phyloP scores from a whole-genome alignment of 345 rosid species.

The Sisymbrium irio region DNA sequence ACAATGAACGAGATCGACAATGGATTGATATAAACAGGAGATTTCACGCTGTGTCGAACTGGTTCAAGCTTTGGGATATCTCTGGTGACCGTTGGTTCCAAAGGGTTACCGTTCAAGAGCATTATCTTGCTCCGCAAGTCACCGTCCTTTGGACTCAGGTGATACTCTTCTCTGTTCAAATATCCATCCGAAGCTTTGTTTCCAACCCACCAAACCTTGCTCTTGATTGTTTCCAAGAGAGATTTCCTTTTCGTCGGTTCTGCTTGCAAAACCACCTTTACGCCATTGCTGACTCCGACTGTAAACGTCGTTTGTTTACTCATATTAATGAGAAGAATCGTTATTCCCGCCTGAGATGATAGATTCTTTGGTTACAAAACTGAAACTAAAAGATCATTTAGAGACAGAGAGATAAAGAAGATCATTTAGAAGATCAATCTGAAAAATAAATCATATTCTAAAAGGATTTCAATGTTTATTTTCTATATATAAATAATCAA shows the following conservation, averaged over 20 bases:
- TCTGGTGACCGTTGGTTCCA: conserved; percentile 48
- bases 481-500: too few relatives aligned
- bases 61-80: conserved; percentile 67
- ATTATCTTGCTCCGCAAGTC: conserved; percentile 61
- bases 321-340: conserved; percentile 79
- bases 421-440: too few relatives aligned
- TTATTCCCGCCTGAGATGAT: conserved; percentile 65
- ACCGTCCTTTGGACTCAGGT: conserved; percentile 70
- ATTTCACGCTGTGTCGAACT: conserved; percentile 37
- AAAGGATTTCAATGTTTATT: too few relatives aligned
- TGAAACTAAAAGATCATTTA: conserved; percentile 12
- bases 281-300: conserved; percentile 44
- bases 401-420: conserved; percentile 27
- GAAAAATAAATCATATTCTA: too few relatives aligned
- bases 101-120: conserved; percentile 73
- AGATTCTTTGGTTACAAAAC: conserved; percentile 25
- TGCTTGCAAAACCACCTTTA: conserved; percentile 34
- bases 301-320: conserved; percentile 61
- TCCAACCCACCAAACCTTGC: conserved; percentile 64
- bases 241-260: conserved; percentile 32
- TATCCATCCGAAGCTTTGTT: conserved; percentile 42
- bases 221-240: conserved; percentile 46
- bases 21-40: conserved; percentile 53
- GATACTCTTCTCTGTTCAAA: conserved; percentile 77
- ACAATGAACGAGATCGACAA: conserved; percentile 73